Evolutionary conservation across 306 rosid genomes (phyloP), one percentile per base, ranked within the genome.

Genomic region (Quercus engelmannii): DNA sequence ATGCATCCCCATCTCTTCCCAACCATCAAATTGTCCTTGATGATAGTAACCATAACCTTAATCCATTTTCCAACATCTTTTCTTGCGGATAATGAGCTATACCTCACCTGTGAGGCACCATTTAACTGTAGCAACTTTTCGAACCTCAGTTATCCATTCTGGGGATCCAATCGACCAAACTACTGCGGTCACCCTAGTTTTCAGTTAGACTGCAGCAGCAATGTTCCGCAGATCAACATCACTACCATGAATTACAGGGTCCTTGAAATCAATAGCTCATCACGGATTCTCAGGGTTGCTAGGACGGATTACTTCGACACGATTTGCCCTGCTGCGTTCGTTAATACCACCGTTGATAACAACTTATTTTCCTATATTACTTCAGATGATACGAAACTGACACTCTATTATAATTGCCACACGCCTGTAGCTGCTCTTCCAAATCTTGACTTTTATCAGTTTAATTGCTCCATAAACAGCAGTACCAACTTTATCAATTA

Each of bases 101-200:
- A 74, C 69, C 25, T 21, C 57, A 64, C 55, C 58, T 89, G 92
- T 76, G 77, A 80, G 55, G 26, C 85, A 26, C 30, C 83, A 21
- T 81, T 81, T 41, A 26, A 11, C 4, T 81, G 86, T 30, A 78
- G 54, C 55, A 75, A 77, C 55, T 12, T 83, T 4, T 0, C 6
- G 67, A 9, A 79, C 65, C 77, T 89, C 20, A n/a, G 64, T 8
- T 89, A 85, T 38, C 93, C 91, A 65, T 91, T 89, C 71, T 89
- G 86, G 89, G 89, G 85, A 20, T 64, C 80, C 1, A 74, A 33
- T 76, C 86, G 85, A 43, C 84, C 90, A 6, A 46, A 56, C 3
- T 81, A 85, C 28, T 87, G 92, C 59, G 90, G 93, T 78, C 87
- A 79, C 74, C 93, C 93, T 4, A 71, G 76, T 1, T 89, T 89